These are phyloP conservation scores for Penicillium sp. DNA, from an alignment of 2,329 filamentous ascomycete species.

Conservation along the genomic window DNA sequence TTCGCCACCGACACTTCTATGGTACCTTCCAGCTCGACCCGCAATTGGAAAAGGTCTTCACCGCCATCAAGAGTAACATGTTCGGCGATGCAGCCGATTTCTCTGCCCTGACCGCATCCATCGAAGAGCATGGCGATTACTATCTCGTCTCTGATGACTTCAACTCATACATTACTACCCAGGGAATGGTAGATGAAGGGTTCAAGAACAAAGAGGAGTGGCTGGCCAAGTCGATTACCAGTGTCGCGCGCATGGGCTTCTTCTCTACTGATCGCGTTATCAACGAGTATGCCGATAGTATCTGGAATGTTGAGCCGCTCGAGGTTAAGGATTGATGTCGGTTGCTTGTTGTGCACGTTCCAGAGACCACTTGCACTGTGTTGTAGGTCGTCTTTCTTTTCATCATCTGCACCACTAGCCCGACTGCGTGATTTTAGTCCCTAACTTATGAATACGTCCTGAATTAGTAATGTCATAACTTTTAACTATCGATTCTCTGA, in stretches of 20 bases:
- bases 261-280: conserved; percentile 94
- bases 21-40: conserved; percentile 72
- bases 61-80: conserved; percentile 69
- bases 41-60: conserved; percentile 74
- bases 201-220: conserved; percentile 91
- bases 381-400: neutral
- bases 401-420: neutral
- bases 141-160: conserved; percentile 98
- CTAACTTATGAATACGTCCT: neutral
- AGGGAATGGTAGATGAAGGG: conserved; percentile 82
- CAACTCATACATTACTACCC: conserved; percentile 87
- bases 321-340: conserved; percentile 38
- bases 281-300: conserved; percentile 92
- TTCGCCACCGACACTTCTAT: conserved; percentile 86
- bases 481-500: too few relatives aligned
- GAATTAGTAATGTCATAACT: neutral
- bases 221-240: conserved; percentile 83
- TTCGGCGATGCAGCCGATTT: conserved; percentile 81
- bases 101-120: conserved; percentile 73
- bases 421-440: neutral
- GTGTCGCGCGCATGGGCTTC: conserved; percentile 93
- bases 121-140: conserved; percentile 91
- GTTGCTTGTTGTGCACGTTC: neutral
- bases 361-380: neutral
- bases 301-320: conserved; percentile 93